Evolutionary conservation across 2,329 filamentous ascomycete genomes (phyloP).

Genomic region (Colletotrichum chlorophyti): DNA sequence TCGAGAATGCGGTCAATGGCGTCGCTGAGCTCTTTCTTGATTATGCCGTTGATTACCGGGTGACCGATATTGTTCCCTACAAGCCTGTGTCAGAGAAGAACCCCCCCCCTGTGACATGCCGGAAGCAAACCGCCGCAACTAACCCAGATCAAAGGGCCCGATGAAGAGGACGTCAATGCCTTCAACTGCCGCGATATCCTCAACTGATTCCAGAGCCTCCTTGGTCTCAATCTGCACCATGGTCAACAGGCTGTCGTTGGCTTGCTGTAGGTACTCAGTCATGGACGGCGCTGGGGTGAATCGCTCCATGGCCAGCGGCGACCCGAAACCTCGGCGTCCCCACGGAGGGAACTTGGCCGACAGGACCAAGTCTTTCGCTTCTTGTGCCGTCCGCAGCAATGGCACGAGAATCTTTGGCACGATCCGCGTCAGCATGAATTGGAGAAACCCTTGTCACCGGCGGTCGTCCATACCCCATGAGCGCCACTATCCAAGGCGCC

Average conservation of each 20-base stretch:
- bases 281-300: slow-evolving; percentile 55
- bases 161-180: slow-evolving; percentile 70
- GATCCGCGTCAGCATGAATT: slow-evolving; percentile 21
- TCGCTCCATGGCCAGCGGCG: slow-evolving; percentile 59
- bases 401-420: slow-evolving; percentile 54
- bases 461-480: slow-evolving; percentile 53
- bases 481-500: slow-evolving; percentile 65
- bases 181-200: slow-evolving; percentile 66
- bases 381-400: slow-evolving; percentile 60
- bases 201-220: slow-evolving; percentile 65
- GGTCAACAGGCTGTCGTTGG: slow-evolving; percentile 64
- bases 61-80: slow-evolving; percentile 65
- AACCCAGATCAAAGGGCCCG: slow-evolving; percentile 70
- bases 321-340: slow-evolving; percentile 62
- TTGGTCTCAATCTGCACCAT: slow-evolving; percentile 74
- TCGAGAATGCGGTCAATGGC: slow-evolving; percentile 65
- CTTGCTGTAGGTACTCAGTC: slow-evolving; percentile 62
- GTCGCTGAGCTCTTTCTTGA: slow-evolving; percentile 63
- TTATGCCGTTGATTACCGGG: slow-evolving; percentile 66
- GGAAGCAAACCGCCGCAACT: background rate
- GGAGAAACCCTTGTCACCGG: too few relatives aligned
- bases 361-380: slow-evolving; percentile 55
- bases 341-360: slow-evolving; percentile 63
- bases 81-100: background rate
- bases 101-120: too few relatives aligned